Conservation (phyloP, 1,139 yeast genomes). For the Saccharomyces hybrid region DNA sequence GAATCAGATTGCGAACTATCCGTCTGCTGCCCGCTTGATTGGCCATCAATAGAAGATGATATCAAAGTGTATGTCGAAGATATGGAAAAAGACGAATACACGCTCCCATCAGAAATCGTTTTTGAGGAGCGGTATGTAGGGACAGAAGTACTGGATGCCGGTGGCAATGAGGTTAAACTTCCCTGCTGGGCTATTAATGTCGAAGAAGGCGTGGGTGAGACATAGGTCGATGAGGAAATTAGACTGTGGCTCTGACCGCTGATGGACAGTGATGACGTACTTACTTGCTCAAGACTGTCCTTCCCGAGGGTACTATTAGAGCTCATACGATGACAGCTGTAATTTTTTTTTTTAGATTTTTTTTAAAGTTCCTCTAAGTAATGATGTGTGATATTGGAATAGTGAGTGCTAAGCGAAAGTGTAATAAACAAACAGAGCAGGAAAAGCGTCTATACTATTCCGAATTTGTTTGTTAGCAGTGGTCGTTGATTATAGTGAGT, state of each 20-base stretch:
- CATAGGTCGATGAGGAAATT: not conserved
- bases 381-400: not conserved
- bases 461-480: not conserved
- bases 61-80: not conserved
- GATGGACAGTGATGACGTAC: not conserved
- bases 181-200: not conserved
- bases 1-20: not conserved
- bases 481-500: not conserved
- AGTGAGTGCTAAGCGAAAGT: not conserved
- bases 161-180: not conserved
- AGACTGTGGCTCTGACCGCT: not conserved
- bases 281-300: not conserved
- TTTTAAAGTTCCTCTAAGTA: not conserved
- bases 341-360: not conserved
- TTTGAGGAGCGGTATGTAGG: not conserved
- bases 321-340: not conserved
- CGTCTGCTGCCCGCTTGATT: not conserved
- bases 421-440: not conserved
- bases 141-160: not conserved
- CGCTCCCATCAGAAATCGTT: not conserved
- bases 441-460: not conserved
- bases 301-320: not conserved
- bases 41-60: not conserved
- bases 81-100: not conserved
- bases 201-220: not conserved